Evolutionary conservation across 345 rosid species (phyloP), one percentile per base, ranked within the genome.

Genomic region (Nephelium lappaceum): DNA sequence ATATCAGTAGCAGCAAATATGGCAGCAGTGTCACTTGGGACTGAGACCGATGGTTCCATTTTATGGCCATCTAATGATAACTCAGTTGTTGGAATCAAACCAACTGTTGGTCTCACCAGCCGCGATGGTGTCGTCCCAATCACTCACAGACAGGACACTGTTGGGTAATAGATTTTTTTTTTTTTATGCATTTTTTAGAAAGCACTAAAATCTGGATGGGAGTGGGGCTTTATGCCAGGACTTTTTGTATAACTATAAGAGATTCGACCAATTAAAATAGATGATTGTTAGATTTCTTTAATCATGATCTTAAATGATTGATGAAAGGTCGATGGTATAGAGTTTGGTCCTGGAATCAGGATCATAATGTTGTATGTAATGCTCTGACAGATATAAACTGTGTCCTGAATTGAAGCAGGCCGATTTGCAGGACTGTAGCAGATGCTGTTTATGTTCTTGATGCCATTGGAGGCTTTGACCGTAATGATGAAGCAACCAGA

Each of bases 401-500:
- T 65, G 36, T 31, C 21, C 24, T 43, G 39, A 49, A 5, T 43
- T 62, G 76, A 31, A 21, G 71, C 83, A 91, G 95, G 87, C 92
- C 95, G 0, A 86, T 91, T 2, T 78, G 86, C 53, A 80, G 89
- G 84, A 90, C 92, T 8, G 91, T 91, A 42, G 47, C 90, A 3
- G 92, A 89, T 71, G 88, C 95, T 23, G 91, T 89, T 67, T 81
- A 41, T 41, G 36, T 31, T 31, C 36, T 31, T 31, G 36, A 31
- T 79, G 92, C 88, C 81, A 82, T 91, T 21, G 88, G 57, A 10
- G 91, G 92, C 45, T 77, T 81, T 38, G 92, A 90, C 85, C 65
- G 62, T 6, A 72, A 79, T 8, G 93, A 90, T 42, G 47, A 80
- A 47, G 94, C 89, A 45, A 93, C 93, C 0, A 78, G 43, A 58